Percentiles rank a stretch among this genome's conserved stretches.
Conservation (phyloP, 495 filamentous ascomycete species). For the Cercophora sp. region DNA sequence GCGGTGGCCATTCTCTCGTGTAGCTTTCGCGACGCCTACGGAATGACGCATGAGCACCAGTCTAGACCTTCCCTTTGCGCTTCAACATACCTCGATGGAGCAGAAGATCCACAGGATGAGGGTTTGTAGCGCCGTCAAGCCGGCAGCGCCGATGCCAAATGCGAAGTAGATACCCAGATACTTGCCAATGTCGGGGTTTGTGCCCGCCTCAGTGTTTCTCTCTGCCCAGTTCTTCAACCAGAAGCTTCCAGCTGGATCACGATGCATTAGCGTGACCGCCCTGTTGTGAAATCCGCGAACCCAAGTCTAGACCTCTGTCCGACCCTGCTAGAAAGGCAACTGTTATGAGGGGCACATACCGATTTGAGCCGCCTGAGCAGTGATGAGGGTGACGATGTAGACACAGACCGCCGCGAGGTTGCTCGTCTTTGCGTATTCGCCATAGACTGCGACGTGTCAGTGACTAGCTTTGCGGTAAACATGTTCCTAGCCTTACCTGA, state of each 20-base stretch:
- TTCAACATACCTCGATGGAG: constrained; percentile 73
- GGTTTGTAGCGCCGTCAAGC: constrained; percentile 84
- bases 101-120: constrained; percentile 98
- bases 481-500: constrained; percentile 38
- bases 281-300: no score
- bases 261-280: constrained; percentile 4
- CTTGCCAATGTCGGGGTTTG: constrained; percentile 73
- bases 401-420: constrained; percentile 79
- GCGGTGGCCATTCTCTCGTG: constrained; percentile 98
- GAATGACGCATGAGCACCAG: constrained; percentile 16
- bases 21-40: constrained; percentile 84
- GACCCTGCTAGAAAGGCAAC: neutral
- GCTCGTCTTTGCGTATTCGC: constrained; percentile 88
- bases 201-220: constrained; percentile 58
- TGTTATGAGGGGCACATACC: constrained; percentile 41
- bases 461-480: neutral
- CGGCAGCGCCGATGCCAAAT: constrained; percentile 84
- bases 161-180: constrained; percentile 94
- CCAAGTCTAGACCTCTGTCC: no score
- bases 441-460: constrained; percentile 55
- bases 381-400: constrained; percentile 73
- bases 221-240: constrained; percentile 96
- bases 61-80: neutral
- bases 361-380: constrained; percentile 76
- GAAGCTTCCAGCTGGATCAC: constrained; percentile 57